Evolutionary conservation across 2,329 filamentous ascomycete genomes (phyloP).

Genomic region (Metarhizium rileyi): DNA sequence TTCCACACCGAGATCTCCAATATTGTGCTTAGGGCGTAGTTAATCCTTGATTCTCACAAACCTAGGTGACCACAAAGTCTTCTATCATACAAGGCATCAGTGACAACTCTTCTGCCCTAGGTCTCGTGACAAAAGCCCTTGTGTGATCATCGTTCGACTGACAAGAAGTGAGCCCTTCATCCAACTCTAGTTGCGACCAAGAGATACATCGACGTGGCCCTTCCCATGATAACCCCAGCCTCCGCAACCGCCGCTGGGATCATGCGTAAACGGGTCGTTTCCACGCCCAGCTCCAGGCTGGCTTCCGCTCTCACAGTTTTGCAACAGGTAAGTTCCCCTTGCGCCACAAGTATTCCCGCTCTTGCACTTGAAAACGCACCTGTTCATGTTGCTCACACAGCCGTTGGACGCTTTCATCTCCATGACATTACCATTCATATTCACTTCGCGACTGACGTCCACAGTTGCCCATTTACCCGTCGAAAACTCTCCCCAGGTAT

Average conservation of each 20-base stretch:
- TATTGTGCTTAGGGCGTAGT: too few relatives aligned
- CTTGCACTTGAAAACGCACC: slow-evolving; percentile 33
- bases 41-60: too few relatives aligned
- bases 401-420: slow-evolving; percentile 21
- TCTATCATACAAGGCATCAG: too few relatives aligned
- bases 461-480: slow-evolving; percentile 27
- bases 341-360: slow-evolving; percentile 21
- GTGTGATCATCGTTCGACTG: background rate
- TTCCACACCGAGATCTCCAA: too few relatives aligned
- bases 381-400: slow-evolving; percentile 30
- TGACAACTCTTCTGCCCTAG: too few relatives aligned
- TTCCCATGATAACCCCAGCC: slow-evolving; percentile 18
- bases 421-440: slow-evolving; percentile 31
- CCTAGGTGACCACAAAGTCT: too few relatives aligned
- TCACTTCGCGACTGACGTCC: slow-evolving; percentile 33
- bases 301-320: slow-evolving; percentile 19
- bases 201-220: slow-evolving; percentile 10
- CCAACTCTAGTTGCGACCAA: too few relatives aligned
- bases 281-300: slow-evolving; percentile 16
- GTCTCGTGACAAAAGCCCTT: too few relatives aligned
- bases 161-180: too few relatives aligned
- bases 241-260: slow-evolving; percentile 20
- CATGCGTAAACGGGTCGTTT: slow-evolving; percentile 10
- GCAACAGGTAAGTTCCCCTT: slow-evolving; percentile 25
- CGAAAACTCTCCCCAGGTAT: slow-evolving; percentile 36